A percentile compares a stretch with the other conserved stretches of the same genome.
phyloP scores from a whole-genome alignment of 805 yeast species.

The Cyberlindnera bimundalis region DNA sequence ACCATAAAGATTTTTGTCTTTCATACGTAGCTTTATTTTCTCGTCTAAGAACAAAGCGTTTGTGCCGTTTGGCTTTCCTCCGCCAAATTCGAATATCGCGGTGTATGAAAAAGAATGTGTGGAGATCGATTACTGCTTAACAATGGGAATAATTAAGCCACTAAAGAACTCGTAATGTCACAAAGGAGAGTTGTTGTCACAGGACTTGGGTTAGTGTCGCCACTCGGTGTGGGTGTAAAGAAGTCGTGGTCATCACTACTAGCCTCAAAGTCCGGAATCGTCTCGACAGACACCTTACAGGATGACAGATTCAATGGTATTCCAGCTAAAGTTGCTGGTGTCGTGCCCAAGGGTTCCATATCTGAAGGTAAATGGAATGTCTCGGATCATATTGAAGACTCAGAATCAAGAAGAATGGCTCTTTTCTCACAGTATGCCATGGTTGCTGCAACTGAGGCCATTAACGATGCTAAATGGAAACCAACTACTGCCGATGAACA shows the following conservation, averaged over 20 bases:
- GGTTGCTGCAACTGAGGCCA: slow-evolving; percentile 74
- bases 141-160: too few relatives aligned
- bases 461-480: slow-evolving; percentile 59
- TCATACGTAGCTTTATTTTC: too few relatives aligned
- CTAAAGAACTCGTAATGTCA: too few relatives aligned
- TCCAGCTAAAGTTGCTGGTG: slow-evolving; percentile 75
- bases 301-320: slow-evolving; percentile 38
- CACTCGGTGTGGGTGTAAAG: slow-evolving; percentile 70
- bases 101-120: not conserved
- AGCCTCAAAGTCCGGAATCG: slow-evolving; percentile 52
- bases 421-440: slow-evolving; percentile 75
- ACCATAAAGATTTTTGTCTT: too few relatives aligned
- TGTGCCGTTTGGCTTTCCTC: too few relatives aligned
- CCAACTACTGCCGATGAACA: slow-evolving; percentile 36
- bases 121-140: too few relatives aligned
- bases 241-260: slow-evolving; percentile 54
- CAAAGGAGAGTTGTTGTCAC: slow-evolving; percentile 75
- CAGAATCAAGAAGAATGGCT: slow-evolving; percentile 54
- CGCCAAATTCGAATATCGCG: too few relatives aligned
- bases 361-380: slow-evolving; percentile 50
- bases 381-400: slow-evolving; percentile 43
- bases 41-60: too few relatives aligned
- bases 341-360: slow-evolving; percentile 51
- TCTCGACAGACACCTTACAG: slow-evolving; percentile 43
- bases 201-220: slow-evolving; percentile 84